Percentiles rank a stretch among this genome's conserved stretches.
Evolutionary conservation across 192 early-diverging fungal species (phyloP).

Genomic region (Linnemannia zychae): DNA sequence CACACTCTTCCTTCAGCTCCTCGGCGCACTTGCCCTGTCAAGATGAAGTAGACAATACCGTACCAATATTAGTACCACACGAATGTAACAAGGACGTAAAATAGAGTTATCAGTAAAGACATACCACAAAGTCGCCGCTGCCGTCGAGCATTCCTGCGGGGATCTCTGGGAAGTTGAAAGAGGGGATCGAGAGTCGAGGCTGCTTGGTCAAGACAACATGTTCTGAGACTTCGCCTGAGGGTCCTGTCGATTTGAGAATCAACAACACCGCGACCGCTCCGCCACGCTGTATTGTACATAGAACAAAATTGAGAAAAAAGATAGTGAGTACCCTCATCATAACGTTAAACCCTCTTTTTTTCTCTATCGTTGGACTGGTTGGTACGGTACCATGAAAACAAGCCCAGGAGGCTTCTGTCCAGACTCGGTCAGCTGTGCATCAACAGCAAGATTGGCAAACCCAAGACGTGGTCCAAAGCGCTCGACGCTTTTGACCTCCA

Average conservation of each 20-base stretch:
- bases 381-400: conserved; percentile 76
- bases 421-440: conserved; percentile 64
- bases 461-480: conserved; percentile 76
- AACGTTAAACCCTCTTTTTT: neutral
- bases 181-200: conserved; percentile 77
- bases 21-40: conserved; percentile 75
- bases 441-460: conserved; percentile 80
- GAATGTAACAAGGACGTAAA: too few species aligned
- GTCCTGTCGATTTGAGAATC: conserved; percentile 62
- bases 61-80: too few species aligned
- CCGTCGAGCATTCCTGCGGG: conserved; percentile 90
- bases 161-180: conserved; percentile 74
- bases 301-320: neutral
- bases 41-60: neutral
- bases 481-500: conserved; percentile 83
- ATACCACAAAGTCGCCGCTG: conserved; percentile 72
- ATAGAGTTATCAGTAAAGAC: neutral
- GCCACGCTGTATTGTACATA: conserved; percentile 66
- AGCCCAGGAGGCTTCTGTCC: conserved; percentile 75
- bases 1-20: conserved; percentile 89
- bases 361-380: too few species aligned
- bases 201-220: conserved; percentile 81
- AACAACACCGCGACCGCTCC: conserved; percentile 80
- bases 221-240: conserved; percentile 50
- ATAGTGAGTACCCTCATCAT: neutral